Conservation (phyloP, 1,139 yeast species). For the Suhomyces choctaworum region DNA sequence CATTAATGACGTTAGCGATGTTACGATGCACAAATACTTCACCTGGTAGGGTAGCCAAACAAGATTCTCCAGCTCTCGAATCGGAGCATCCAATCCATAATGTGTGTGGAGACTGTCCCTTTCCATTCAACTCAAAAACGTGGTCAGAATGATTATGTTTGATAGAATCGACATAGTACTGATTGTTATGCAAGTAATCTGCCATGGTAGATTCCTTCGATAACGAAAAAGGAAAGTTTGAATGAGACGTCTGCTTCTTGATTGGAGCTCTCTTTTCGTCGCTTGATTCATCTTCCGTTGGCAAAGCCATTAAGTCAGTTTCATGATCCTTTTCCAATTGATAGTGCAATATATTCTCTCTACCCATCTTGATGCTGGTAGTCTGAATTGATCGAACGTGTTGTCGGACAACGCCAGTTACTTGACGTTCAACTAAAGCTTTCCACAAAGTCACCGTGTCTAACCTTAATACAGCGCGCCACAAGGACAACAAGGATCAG, state of each 20-base stretch:
- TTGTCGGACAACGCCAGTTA: constrained; percentile 9
- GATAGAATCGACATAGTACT: constrained; percentile 62
- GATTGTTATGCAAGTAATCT: constrained; percentile 70
- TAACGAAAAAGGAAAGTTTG: constrained; percentile 54
- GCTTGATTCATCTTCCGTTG: constrained; percentile 7
- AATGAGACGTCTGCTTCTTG: constrained; percentile 10
- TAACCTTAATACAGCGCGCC: neutral
- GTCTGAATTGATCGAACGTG: constrained; percentile 5
- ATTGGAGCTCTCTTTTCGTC: constrained; percentile 5
- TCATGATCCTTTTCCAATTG: constrained; percentile 45
- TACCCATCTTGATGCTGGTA: constrained; percentile 34
- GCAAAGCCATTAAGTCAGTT: constrained; percentile 30
- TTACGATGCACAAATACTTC: constrained; percentile 93
- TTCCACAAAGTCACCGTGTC: constrained; percentile 11
- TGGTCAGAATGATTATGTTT: constrained; percentile 58
- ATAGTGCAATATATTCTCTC: constrained; percentile 45
- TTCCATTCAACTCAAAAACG: constrained; percentile 67
- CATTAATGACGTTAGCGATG: constrained; percentile 78
- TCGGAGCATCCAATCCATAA: constrained; percentile 97
- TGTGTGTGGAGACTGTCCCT: constrained; percentile 92
- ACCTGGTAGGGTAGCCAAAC: constrained; percentile 84
- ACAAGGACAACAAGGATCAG: neutral
- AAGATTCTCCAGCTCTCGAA: constrained; percentile 82
- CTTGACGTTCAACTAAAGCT: constrained; percentile 8
- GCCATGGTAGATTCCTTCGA: constrained; percentile 57